phyloP scores from a whole-genome alignment of 495 filamentous ascomycete genomes.

The Friedmanniomyces simplex region DNA sequence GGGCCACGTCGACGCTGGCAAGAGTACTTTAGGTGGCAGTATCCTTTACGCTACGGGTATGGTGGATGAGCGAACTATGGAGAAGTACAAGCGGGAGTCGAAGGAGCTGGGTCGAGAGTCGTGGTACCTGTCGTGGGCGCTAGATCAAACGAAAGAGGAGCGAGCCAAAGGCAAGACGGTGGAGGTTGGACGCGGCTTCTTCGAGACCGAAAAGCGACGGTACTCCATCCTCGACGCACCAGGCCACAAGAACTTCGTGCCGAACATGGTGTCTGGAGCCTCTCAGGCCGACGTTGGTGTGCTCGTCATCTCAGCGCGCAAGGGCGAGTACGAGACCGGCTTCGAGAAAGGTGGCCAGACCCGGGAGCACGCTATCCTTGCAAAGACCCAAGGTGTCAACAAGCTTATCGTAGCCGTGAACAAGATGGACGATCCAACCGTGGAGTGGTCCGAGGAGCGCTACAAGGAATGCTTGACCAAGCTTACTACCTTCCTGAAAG shows the following conservation, averaged over 20 bases:
- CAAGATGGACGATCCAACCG: slow-evolving; percentile 97
- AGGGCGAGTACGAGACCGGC: slow-evolving; percentile 99
- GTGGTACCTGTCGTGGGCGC: slow-evolving; percentile 98
- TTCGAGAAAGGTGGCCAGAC: slow-evolving; percentile 99
- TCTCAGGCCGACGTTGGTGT: slow-evolving; percentile 95
- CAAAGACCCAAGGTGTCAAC: slow-evolving; percentile 95
- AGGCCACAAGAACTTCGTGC: slow-evolving; percentile 35
- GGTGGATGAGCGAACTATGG: slow-evolving; percentile 96
- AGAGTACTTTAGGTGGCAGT: slow-evolving; percentile 85
- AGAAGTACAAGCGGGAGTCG: slow-evolving; percentile 93
- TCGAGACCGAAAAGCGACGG: slow-evolving; percentile 77
- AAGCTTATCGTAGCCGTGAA: slow-evolving; percentile 91
- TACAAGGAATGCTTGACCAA: slow-evolving; percentile 90
- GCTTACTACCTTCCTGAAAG: slow-evolving; percentile 75
- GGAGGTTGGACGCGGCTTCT: slow-evolving; percentile 91
- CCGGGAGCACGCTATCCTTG: slow-evolving; percentile 89
- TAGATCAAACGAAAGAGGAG: slow-evolving; percentile 94
- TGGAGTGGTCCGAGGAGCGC: slow-evolving; percentile 85
- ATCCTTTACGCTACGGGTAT: slow-evolving; percentile 92
- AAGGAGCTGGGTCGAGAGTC: slow-evolving; percentile 93
- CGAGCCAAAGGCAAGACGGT: slow-evolving; percentile 96
- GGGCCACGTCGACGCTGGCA: slow-evolving; percentile 94
- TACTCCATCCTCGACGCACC: slow-evolving; percentile 96
- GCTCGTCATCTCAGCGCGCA: slow-evolving; percentile 90
- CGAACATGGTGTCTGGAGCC: slow-evolving; percentile 55